Percentiles rank a stretch among this genome's conserved stretches.
These are phyloP conservation scores for Phytophthora citricola DNA, from an alignment of 352 stramenopile genomes.

Conservation along the genomic window DNA sequence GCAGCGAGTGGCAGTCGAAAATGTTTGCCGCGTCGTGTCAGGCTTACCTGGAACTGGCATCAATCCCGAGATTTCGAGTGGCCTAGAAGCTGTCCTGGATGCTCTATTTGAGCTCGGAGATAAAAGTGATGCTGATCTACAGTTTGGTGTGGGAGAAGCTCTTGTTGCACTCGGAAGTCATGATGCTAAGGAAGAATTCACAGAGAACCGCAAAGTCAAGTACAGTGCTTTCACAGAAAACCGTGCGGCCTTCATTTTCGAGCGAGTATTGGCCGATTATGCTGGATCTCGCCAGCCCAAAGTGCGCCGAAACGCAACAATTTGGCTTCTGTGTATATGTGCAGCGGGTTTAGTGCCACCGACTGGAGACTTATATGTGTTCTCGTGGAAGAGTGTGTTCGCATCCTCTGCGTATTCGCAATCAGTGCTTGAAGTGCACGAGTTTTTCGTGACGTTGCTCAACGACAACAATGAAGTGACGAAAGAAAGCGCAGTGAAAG, in stretches of 20 bases:
- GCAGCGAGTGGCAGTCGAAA: constrained; percentile 53
- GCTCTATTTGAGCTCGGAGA: constrained; percentile 36
- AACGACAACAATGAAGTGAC: constrained; percentile 71
- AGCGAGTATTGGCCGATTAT: constrained; percentile 45
- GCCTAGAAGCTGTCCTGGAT: constrained; percentile 37
- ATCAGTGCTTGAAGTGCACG: constrained; percentile 57
- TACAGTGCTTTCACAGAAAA: constrained; percentile 35
- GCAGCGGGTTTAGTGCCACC: constrained; percentile 44
- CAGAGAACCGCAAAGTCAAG: constrained; percentile 18
- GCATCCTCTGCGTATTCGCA: constrained; percentile 33
- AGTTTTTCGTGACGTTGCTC: constrained; percentile 84
- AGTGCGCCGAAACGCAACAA: constrained; percentile 58
- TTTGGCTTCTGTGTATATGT: constrained; percentile 80
- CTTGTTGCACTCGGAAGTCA: constrained; percentile 64
- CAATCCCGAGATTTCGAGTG: constrained; percentile 18
- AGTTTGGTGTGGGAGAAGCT: constrained; percentile 59
- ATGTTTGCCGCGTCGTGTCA: constrained; percentile 38
- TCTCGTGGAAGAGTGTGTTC: constrained; percentile 50
- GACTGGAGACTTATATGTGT: neutral
- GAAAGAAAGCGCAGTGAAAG: constrained; percentile 83
- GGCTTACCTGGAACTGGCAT: constrained; percentile 33
- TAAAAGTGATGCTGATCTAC: constrained; percentile 46
- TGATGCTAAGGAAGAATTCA: constrained; percentile 25
- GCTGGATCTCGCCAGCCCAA: constrained; percentile 48
- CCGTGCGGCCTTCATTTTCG: constrained; percentile 47